Conservation (phyloP, 805 yeast genomes). For the Sugiyamaella mastotermitis region DNA sequence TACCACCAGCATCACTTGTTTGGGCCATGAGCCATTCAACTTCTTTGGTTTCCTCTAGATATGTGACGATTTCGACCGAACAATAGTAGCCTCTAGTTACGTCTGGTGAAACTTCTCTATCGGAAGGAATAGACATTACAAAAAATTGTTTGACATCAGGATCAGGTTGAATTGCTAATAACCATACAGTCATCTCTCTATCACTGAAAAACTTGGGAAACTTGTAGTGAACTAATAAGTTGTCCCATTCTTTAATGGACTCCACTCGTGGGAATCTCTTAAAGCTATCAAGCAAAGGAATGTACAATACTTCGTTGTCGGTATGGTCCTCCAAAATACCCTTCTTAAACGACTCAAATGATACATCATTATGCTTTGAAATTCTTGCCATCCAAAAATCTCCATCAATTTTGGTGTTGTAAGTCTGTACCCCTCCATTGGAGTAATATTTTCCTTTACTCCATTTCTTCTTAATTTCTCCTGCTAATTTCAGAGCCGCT, state of each 20-base stretch:
- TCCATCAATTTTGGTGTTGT: constrained; percentile 18
- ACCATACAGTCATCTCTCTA: constrained; percentile 34
- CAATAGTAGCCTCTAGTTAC: constrained; percentile 29
- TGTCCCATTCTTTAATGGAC: constrained; percentile 21
- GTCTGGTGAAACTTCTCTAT: constrained; percentile 15
- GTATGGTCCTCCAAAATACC: constrained; percentile 34
- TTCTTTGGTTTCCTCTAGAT: constrained; percentile 18
- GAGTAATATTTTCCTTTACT: constrained; percentile 15
- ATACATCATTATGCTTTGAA: constrained; percentile 27
- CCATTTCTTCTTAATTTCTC: constrained; percentile 20
- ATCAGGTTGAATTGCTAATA: constrained; percentile 26
- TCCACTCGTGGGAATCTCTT: constrained; percentile 19
- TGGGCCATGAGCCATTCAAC: constrained; percentile 36
- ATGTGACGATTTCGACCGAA: constrained; percentile 31
- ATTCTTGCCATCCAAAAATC: constrained; percentile 35
- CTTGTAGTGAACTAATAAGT: constrained; percentile 26
- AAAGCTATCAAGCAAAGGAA: constrained; percentile 27
- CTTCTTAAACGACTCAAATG: constrained; percentile 25
- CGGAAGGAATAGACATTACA: constrained; percentile 33
- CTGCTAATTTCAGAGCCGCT: constrained; percentile 17
- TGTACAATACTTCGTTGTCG: constrained; percentile 34
- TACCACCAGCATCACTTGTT: constrained; percentile 35
- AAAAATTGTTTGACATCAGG: constrained; percentile 27
- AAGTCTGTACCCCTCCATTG: constrained; percentile 19
- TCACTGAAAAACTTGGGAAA: constrained; percentile 31